Percentiles rank a stretch among this genome's conserved stretches.
These are phyloP conservation scores for Phytophthora sp. DNA, from an alignment of 352 stramenopile species.

Conservation along the genomic window DNA sequence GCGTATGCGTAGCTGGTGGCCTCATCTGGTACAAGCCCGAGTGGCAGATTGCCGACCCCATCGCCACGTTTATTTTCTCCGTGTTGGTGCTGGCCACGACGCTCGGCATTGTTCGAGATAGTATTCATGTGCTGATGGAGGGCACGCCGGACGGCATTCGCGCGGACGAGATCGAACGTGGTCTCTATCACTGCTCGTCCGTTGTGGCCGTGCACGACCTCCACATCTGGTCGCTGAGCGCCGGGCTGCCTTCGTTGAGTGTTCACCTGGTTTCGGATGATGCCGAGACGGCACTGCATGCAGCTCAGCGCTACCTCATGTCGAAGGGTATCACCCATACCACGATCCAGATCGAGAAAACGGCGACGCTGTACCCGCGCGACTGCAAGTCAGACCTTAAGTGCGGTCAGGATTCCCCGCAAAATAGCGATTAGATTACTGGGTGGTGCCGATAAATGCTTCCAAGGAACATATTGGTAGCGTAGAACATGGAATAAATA, in stretches of 20 bases:
- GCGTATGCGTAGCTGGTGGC: conserved; percentile 94
- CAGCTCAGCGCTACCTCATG: conserved; percentile 78
- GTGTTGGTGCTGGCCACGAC: conserved; percentile 95
- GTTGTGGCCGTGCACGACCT: conserved; percentile 97
- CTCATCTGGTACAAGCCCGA: conserved; percentile 97
- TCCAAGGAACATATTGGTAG: conserved; percentile 3
- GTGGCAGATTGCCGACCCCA: conserved; percentile 97
- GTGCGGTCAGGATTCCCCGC: conserved; percentile 81
- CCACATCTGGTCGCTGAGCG: conserved; percentile 98
- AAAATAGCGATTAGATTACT: conserved; percentile 39
- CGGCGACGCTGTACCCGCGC: conserved; percentile 69
- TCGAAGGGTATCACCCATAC: conserved; percentile 86
- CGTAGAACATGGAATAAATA: conserved; percentile 9
- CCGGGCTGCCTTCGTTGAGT: conserved; percentile 89
- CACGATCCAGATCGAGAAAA: conserved; percentile 89
- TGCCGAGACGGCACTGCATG: conserved; percentile 65
- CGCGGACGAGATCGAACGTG: conserved; percentile 83
- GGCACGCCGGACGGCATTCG: conserved; percentile 93
- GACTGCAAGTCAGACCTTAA: conserved; percentile 71
- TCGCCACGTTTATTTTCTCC: conserved; percentile 98
- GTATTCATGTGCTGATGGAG: conserved; percentile 96
- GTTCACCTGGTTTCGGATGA: conserved; percentile 91
- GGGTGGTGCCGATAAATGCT: conserved; percentile 1
- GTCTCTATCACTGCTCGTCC: conserved; percentile 73
- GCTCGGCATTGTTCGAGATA: conserved; percentile 90